Base-by-base conservation (phyloP, 768 basidiomycete species). In the Leucosporidium yakuticum region DNA sequence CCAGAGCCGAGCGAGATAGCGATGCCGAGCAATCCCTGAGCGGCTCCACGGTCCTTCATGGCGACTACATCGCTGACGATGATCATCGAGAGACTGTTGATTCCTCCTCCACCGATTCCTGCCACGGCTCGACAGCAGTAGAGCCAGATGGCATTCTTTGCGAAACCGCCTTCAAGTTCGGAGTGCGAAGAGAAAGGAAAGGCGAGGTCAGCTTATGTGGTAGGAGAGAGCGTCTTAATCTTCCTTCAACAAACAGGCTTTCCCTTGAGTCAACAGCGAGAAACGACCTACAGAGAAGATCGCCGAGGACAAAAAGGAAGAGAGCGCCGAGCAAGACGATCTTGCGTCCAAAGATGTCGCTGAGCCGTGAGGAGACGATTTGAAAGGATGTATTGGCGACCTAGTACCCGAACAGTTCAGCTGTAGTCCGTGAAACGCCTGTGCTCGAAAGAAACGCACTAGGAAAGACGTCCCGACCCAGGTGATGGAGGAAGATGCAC, bases 381-480 rank as follows among this genome's bases (percentile, higher is more conserved):
- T 78, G 77, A 27, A 75, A 58, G 11, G 59, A 32, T 6, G 62
- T 69, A 48, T 77, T 77, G 47, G 76, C 76, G 15, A 77, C 49
- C 32, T 44, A 63, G 25, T 23, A 34, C 14, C 27, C n/a, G 4
- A 23, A n/a, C n/a, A 27, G 2, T 44, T 39, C 21, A 23, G 31
- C 64, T 68, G 50, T 50, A 75, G 73, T 70, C 72, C 12, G 71
- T 58, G 29, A 8, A 15, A 44, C 11, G 39, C n/a, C n/a, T n/a
- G n/a, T n/a, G n/a, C n/a, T n/a, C n/a, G n/a, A n/a, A 15, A 44
- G 14, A 44, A 44, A 15, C 39, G 6, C 39, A 74, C 70, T 53
- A 78, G 69, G 69, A 76, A 78, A 0, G 75, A 65, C 0, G 77
- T 77, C 4, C 78, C 77, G 23, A 77, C 61, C 78, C 78, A 78